These are phyloP conservation scores for Linum lewisii DNA, from an alignment of 345 rosid species.

Conservation along the genomic window DNA sequence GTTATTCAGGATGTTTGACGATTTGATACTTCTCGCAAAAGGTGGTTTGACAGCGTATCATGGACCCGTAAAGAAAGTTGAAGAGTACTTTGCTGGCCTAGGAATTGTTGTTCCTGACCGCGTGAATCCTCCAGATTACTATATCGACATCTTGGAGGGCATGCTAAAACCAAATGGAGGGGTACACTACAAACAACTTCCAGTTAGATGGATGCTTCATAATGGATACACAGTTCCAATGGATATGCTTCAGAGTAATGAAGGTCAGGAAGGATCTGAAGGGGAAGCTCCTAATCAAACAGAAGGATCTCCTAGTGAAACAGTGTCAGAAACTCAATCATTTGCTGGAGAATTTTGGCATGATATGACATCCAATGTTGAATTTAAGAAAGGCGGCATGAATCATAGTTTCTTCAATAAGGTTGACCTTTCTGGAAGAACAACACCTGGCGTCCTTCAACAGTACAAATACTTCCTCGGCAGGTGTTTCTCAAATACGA, in stretches of 20 bases:
- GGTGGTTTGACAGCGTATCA: constrained; percentile 89
- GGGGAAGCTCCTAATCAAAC: constrained; percentile 39
- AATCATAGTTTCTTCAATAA: constrained; percentile 36
- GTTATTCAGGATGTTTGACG: constrained; percentile 90
- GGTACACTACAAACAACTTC: constrained; percentile 70
- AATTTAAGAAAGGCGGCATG: constrained; percentile 48
- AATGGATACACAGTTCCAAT: constrained; percentile 77
- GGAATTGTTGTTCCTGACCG: constrained; percentile 89
- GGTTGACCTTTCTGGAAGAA: constrained; percentile 60
- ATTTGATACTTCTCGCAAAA: constrained; percentile 87
- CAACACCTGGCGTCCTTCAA: constrained; percentile 49
- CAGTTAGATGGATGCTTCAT: constrained; percentile 97
- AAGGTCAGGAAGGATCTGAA: constrained; percentile 38
- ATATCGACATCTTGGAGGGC: constrained; percentile 92
- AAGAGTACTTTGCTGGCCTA: constrained; percentile 70
- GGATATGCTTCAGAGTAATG: constrained; percentile 69
- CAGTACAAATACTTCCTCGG: constrained; percentile 92
- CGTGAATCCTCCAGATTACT: constrained; percentile 94
- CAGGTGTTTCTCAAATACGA: constrained; percentile 33
- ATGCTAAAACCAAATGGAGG: constrained; percentile 61
- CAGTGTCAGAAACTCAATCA: constrained; percentile 38
- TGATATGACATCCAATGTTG: constrained; percentile 60
- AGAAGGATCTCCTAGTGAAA: constrained; percentile 28
- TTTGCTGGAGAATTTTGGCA: constrained; percentile 82
- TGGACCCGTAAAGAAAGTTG: constrained; percentile 91